These are phyloP conservation scores for Rhododendron kiyosumense DNA, from an alignment of 148 eudicot species.

Conservation along the genomic window DNA sequence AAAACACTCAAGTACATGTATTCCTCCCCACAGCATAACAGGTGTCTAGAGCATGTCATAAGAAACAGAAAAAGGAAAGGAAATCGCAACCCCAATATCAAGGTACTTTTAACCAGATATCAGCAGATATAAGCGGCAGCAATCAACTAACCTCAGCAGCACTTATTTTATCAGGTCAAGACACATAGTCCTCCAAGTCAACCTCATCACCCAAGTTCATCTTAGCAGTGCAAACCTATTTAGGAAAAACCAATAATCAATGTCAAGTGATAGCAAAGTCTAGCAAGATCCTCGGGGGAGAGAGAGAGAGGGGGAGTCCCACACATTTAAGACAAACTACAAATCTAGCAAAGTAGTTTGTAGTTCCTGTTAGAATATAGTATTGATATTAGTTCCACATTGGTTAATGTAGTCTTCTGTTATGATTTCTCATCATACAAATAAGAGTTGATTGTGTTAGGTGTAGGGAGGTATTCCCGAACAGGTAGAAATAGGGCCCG, in stretches of 20 bases:
- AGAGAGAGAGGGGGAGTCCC: neutral
- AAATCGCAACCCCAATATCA: neutral
- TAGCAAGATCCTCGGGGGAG: neutral
- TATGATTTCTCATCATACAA: too few relatives aligned
- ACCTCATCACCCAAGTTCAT: slow-evolving; percentile 88
- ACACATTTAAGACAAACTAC: neutral
- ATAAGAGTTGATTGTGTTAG: too few relatives aligned
- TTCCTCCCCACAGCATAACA: neutral
- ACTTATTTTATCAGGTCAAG: slow-evolving; percentile 89
- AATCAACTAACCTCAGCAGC: slow-evolving; percentile 67
- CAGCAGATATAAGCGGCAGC: neutral
- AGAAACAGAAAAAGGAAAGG: neutral
- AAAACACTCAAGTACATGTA: neutral
- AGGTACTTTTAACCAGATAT: neutral
- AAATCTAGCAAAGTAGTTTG: neutral
- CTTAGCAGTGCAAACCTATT: slow-evolving; percentile 83
- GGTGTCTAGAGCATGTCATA: too few relatives aligned
- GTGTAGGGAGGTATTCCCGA: too few relatives aligned
- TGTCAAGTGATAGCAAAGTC: neutral
- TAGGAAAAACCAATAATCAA: neutral
- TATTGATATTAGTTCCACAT: too few relatives aligned
- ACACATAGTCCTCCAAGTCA: slow-evolving; percentile 85
- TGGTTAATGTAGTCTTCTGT: too few relatives aligned
- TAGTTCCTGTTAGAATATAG: neutral
- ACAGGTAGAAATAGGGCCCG: too few relatives aligned